phyloP scores from a whole-genome alignment of 208 protist genomes.

The Crithidia fasciculata region DNA sequence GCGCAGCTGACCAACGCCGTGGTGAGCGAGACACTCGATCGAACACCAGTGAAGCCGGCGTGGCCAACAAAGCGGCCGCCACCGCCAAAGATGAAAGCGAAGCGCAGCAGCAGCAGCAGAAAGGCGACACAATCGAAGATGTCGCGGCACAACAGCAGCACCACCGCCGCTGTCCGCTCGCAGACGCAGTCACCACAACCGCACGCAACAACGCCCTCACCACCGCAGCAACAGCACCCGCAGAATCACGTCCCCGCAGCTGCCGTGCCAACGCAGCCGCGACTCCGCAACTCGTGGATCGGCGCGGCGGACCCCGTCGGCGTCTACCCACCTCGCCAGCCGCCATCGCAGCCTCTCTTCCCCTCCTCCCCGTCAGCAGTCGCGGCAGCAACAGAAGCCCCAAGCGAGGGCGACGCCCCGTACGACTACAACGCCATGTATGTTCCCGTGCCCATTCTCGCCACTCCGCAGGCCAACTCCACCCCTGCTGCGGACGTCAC shows the following conservation, averaged over 20 bases:
- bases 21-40: conserved; percentile 1
- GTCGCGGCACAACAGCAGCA: background rate
- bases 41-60: background rate
- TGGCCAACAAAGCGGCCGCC: background rate
- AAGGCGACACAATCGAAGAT: background rate
- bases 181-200: background rate
- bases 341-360: background rate
- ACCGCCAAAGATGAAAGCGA: background rate
- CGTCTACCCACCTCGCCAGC: background rate
- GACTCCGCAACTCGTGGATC: background rate
- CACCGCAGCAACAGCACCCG: background rate
- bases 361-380: background rate
- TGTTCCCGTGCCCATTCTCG: background rate
- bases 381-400: background rate
- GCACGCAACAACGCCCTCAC: background rate
- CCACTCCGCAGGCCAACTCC: background rate
- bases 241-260: background rate
- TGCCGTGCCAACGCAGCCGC: no score
- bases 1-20: conserved; percentile 22
- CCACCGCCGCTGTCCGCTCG: background rate
- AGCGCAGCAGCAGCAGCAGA: background rate
- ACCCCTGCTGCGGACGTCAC: background rate
- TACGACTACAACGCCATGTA: background rate
- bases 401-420: background rate
- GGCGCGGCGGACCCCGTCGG: background rate